phyloP scores from a whole-genome alignment of 2,329 filamentous ascomycete genomes.

The Hortaea sp. region DNA sequence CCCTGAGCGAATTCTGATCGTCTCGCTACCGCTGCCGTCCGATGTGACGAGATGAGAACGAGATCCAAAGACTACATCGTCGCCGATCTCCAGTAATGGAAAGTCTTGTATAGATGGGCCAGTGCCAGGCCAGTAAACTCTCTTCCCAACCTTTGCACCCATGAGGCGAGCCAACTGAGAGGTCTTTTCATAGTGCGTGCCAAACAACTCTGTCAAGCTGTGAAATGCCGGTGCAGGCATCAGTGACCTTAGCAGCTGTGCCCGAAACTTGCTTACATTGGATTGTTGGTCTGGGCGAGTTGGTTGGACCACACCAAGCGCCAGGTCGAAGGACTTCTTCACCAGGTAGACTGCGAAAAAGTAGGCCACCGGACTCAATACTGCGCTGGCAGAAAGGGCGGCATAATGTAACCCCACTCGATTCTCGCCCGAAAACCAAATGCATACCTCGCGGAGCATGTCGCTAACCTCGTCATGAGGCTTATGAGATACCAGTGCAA shows the following conservation, averaged over 20 bases:
- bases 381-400: slow-evolving; percentile 33
- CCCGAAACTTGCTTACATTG: slow-evolving; percentile 35
- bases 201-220: slow-evolving; percentile 42
- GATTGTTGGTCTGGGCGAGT: slow-evolving; percentile 24
- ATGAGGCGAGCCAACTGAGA: slow-evolving; percentile 41
- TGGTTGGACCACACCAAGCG: slow-evolving; percentile 24
- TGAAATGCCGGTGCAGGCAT: slow-evolving; percentile 37
- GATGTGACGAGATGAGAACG: slow-evolving; percentile 45
- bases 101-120: slow-evolving; percentile 46
- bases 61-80: slow-evolving; percentile 52
- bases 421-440: slow-evolving; percentile 40
- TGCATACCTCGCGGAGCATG: slow-evolving; percentile 33
- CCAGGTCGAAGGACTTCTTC: slow-evolving; percentile 31
- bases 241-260: slow-evolving; percentile 35
- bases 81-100: slow-evolving; percentile 45
- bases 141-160: slow-evolving; percentile 43
- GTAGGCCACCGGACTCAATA: slow-evolving; percentile 36
- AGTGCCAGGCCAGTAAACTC: slow-evolving; percentile 50
- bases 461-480: slow-evolving; percentile 23
- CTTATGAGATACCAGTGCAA: slow-evolving; percentile 36
- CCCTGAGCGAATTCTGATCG: slow-evolving; percentile 37
- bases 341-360: slow-evolving; percentile 35
- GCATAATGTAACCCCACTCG: slow-evolving; percentile 43
- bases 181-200: slow-evolving; percentile 46
- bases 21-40: slow-evolving; percentile 41